Evolutionary conservation across 2,329 filamentous ascomycete genomes (phyloP), one percentile per base, ranked within the genome.

Genomic region (Tolypocladium pustulatum): DNA sequence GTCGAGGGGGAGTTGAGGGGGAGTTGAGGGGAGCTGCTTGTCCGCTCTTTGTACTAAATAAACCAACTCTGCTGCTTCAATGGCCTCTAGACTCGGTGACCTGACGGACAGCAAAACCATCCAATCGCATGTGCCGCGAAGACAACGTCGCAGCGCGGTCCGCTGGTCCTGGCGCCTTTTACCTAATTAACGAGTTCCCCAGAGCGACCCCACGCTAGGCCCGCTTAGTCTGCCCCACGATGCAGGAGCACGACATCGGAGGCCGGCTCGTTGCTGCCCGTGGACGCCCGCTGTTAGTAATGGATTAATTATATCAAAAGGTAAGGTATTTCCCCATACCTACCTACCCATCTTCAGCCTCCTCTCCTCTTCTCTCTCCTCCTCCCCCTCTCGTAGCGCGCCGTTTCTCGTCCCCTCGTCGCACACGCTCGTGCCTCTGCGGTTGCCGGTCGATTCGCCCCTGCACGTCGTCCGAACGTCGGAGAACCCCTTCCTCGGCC

Each of bases 161-260:
- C 27, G 46, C 27, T 25, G 22, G 22, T 12, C 40, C 20, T 4
- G 38, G 46, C 46, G 46, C 46, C 20, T 32, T 9, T 51, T 51
- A 51, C 46, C 46, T 51, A 51, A n/a, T n/a, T n/a, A n/a, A 51
- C 46, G 3, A 6, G 15, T 51, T 49, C 46, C 27, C 46, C 46
- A 17, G 46, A n/a, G 46, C 46, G 46, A 25, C 46, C 27, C 46
- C 27, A 10, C 46, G 27, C 46, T 51, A 51, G 13, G 27, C 46
- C 25, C 15, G 4, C 22, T 20, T 49, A 1, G 46, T 49, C 13
- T 17, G 46, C 46, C 46, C 46, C 46, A 20, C 46, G 46, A 32
- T n/a, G 46, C 25, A 10, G 7, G 46, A 64, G 63, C 63, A 64
- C 64, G 64, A 65, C 63, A 65, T 65, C 62, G 63, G 61, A 64